Percentiles rank a stretch among this genome's conserved stretches.
These are phyloP conservation scores for Phaeoacremonium minimum DNA, from an alignment of 2,329 filamentous ascomycete genomes.

Conservation along the genomic window DNA sequence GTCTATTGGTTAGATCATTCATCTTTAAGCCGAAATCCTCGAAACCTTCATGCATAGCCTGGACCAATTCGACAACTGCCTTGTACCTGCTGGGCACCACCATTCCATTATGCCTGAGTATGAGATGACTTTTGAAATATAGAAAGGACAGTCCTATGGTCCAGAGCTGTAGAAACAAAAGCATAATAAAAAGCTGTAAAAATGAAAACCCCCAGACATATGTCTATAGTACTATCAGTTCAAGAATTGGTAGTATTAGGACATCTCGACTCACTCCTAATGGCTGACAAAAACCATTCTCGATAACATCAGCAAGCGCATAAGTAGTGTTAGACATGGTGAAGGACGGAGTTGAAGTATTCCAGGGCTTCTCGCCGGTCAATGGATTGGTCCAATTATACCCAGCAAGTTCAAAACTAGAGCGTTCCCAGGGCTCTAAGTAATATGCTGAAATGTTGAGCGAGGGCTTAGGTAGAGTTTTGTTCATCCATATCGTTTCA, in stretches of 20 bases:
- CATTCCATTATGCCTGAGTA: neutral
- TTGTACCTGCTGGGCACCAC: neutral
- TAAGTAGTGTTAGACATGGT: neutral
- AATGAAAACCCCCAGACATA: conserved; percentile 22
- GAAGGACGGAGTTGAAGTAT: neutral
- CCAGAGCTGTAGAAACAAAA: conserved; percentile 12
- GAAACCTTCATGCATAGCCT: neutral
- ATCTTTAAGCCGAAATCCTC: too few relatives aligned
- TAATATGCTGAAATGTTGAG: too few relatives aligned
- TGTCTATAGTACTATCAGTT: neutral
- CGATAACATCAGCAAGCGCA: neutral
- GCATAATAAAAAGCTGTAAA: conserved; percentile 13
- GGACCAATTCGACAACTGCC: neutral
- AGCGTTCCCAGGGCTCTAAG: too few relatives aligned
- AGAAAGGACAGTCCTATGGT: conserved; percentile 12
- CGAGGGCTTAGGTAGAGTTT: too few relatives aligned
- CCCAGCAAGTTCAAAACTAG: too few relatives aligned
- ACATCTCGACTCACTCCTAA: neutral
- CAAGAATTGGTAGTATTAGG: neutral
- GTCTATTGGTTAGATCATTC: too few relatives aligned
- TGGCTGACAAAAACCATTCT: conserved; percentile 3
- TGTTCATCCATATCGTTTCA: too few relatives aligned
- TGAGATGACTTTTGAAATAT: conserved; percentile 12
- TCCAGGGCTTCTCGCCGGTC: neutral
- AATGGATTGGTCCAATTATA: neutral